A percentile compares a stretch with the other conserved stretches of the same genome.
These are phyloP conservation scores for Apiospora aurea DNA, from an alignment of 2,329 filamentous ascomycete genomes.

Conservation along the genomic window DNA sequence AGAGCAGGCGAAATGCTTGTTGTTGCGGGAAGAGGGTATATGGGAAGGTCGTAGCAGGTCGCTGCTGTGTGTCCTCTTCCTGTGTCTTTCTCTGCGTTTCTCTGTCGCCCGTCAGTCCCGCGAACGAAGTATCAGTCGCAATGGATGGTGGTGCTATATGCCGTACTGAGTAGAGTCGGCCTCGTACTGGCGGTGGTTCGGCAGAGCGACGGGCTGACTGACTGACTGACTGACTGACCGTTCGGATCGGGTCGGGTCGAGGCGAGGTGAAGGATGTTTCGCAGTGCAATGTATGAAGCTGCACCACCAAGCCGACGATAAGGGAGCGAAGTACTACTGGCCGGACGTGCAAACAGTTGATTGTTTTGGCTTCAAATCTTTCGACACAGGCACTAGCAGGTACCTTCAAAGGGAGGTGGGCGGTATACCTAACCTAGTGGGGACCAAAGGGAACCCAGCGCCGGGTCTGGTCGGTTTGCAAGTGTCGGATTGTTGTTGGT, in stretches of 20 bases:
- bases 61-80: not conserved
- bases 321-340: slow-evolving; percentile 10
- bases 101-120: not conserved
- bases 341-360: not conserved
- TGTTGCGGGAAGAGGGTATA: not conserved
- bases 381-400: slow-evolving; percentile 20
- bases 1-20: slow-evolving; percentile 10
- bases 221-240: not conserved
- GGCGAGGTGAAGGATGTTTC: slow-evolving; percentile 9
- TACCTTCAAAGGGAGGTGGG: slow-evolving; percentile 18
- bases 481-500: not conserved
- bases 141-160: not conserved
- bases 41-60: not conserved
- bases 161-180: not conserved
- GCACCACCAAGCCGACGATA: slow-evolving; percentile 5
- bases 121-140: not conserved
- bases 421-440: slow-evolving; percentile 18
- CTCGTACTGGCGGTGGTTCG: not conserved
- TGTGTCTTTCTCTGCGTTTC: not conserved
- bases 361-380: slow-evolving; percentile 1
- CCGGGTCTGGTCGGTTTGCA: slow-evolving; percentile 7
- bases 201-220: not conserved
- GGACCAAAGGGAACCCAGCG: slow-evolving; percentile 9
- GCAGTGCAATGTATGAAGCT: slow-evolving; percentile 20
- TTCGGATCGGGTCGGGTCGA: not conserved